phyloP scores from a whole-genome alignment of 2,329 filamentous ascomycete genomes.

The Seiridium unicorne region DNA sequence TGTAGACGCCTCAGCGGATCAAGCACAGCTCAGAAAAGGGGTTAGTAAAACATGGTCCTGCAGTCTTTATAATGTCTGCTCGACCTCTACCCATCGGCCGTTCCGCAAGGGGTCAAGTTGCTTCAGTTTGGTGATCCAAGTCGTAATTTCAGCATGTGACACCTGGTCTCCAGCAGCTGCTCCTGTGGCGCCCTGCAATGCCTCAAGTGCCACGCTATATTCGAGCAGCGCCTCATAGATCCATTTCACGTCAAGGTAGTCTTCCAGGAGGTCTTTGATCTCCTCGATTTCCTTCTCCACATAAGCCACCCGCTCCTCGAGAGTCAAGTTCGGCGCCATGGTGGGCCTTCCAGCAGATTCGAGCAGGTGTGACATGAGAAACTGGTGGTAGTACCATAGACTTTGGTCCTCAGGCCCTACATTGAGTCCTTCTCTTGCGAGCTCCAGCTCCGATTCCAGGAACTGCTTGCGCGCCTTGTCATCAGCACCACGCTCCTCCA shows the following conservation, averaged over 20 bases:
- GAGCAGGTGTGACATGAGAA: constrained; percentile 69
- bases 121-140: constrained; percentile 65
- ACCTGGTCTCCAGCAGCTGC: constrained; percentile 28
- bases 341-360: constrained; percentile 45
- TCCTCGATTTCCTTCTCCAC: constrained; percentile 70
- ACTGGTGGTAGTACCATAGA: constrained; percentile 96
- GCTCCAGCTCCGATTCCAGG: constrained; percentile 73
- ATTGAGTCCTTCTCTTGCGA: constrained; percentile 77
- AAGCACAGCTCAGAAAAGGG: too few relatives aligned
- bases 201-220: constrained; percentile 61
- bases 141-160: constrained; percentile 44
- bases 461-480: constrained; percentile 63
- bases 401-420: constrained; percentile 93
- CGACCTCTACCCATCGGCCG: constrained; percentile 74
- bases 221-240: constrained; percentile 85
- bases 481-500: constrained; percentile 68
- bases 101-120: constrained; percentile 71
- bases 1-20: too few relatives aligned
- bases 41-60: too few relatives aligned
- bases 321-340: constrained; percentile 64
- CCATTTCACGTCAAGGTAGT: constrained; percentile 64
- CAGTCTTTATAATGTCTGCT: constrained; percentile 28
- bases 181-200: constrained; percentile 43
- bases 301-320: constrained; percentile 62
- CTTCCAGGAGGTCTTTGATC: constrained; percentile 63